phyloP scores from a whole-genome alignment of 2,329 filamentous ascomycete genomes.

The Zymoseptoria brevis region DNA sequence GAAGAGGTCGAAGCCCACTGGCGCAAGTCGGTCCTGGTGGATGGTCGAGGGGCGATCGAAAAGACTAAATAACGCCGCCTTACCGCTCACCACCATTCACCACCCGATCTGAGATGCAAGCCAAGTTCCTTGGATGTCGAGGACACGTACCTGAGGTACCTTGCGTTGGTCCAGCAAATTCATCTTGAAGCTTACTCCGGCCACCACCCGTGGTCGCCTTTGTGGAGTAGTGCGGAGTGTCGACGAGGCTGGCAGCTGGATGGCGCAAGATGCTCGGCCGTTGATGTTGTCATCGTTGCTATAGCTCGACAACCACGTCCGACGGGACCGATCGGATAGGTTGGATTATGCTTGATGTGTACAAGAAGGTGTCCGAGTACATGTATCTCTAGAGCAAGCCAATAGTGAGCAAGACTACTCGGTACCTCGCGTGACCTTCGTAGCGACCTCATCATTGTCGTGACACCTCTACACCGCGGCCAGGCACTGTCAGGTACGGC shows the following conservation, averaged over 20 bases:
- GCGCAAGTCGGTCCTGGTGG: slow-evolving; percentile 9
- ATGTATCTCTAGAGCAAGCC: neutral
- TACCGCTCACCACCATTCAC: neutral
- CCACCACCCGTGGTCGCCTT: neutral
- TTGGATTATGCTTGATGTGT: neutral
- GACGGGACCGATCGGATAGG: neutral
- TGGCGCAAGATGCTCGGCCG: neutral
- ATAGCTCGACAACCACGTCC: neutral
- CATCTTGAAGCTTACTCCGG: neutral
- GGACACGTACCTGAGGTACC: neutral
- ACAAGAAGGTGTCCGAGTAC: neutral
- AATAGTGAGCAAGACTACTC: neutral
- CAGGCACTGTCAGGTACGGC: slow-evolving; percentile 15
- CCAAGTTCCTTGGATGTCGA: neutral
- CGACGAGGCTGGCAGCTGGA: neutral
- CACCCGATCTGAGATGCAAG: neutral
- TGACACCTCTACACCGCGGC: neutral
- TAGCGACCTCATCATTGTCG: neutral
- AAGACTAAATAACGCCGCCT: neutral
- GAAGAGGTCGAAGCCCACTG: slow-evolving; percentile 4
- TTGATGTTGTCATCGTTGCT: neutral
- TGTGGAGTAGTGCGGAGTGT: neutral
- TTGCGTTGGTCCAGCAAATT: neutral
- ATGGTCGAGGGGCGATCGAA: neutral
- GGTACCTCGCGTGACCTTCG: neutral